Percentiles rank a stretch among this genome's conserved stretches.
Conservation (phyloP, 345 rosid genomes). For the Populus euphratica region DNA sequence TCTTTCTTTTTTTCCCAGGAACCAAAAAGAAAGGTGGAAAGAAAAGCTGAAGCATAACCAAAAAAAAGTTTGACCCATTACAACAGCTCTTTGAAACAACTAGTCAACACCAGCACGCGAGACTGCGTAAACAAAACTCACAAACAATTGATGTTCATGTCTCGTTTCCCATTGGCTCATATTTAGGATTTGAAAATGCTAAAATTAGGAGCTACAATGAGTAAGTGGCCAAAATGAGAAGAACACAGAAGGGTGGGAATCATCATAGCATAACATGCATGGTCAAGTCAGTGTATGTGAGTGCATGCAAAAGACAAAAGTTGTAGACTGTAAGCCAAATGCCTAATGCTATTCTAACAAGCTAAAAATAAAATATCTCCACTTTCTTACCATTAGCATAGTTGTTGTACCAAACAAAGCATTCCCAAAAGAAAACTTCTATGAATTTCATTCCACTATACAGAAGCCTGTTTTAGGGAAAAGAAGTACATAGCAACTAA, state of each 20-base stretch:
- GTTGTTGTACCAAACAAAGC: neutral
- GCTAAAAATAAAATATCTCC: neutral
- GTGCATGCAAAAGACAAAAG: neutral
- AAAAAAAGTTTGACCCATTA: neutral
- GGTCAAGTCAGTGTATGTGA: neutral
- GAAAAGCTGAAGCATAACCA: neutral
- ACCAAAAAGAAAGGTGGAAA: neutral
- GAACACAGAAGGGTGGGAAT: neutral
- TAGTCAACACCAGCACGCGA: neutral
- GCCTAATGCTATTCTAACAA: neutral
- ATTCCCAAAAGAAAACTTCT: neutral
- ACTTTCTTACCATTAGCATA: neutral
- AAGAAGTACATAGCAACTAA: too few species aligned
- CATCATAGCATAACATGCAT: neutral
- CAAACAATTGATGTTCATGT: neutral
- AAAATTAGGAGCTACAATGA: neutral
- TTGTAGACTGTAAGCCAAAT: neutral
- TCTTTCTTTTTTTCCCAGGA: neutral
- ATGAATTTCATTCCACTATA: neutral
- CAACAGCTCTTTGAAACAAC: neutral
- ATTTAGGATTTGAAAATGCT: neutral
- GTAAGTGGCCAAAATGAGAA: neutral
- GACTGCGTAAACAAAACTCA: neutral
- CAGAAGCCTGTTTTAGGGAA: neutral
- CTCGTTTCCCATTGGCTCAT: neutral